Conservation (phyloP, 495 filamentous ascomycete species). For the Neurospora sp. region DNA sequence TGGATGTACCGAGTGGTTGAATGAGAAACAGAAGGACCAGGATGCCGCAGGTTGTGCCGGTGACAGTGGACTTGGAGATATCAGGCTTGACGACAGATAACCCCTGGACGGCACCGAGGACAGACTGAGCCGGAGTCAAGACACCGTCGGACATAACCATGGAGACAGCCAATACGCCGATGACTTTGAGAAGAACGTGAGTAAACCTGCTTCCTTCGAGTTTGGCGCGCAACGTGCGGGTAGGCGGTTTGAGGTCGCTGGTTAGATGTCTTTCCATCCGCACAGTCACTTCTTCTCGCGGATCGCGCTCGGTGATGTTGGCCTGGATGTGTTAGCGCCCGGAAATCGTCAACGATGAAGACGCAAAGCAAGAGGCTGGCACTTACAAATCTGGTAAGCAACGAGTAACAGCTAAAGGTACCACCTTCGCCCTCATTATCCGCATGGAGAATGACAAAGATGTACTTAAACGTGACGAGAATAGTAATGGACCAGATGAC, state of each 20-base stretch:
- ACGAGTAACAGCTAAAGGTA: slow-evolving; percentile 60
- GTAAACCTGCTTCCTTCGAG: slow-evolving; percentile 48
- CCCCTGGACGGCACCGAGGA: slow-evolving; percentile 62
- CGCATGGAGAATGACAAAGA: slow-evolving; percentile 55
- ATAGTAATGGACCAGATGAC: slow-evolving; percentile 65
- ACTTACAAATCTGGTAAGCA: slow-evolving; percentile 60
- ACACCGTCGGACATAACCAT: slow-evolving; percentile 61
- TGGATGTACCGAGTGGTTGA: slow-evolving; percentile 60
- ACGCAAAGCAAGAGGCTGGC: background rate
- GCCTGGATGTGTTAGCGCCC: slow-evolving; percentile 21
- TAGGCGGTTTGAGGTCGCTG: slow-evolving; percentile 40
- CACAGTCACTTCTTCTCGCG: slow-evolving; percentile 35
- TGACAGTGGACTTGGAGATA: slow-evolving; percentile 44
- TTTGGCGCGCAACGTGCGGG: slow-evolving; percentile 40
- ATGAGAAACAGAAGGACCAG: slow-evolving; percentile 56
- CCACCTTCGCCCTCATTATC: slow-evolving; percentile 74
- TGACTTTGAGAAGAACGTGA: slow-evolving; percentile 46
- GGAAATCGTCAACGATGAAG: background rate
- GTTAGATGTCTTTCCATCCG: slow-evolving; percentile 52
- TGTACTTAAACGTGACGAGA: slow-evolving; percentile 66
- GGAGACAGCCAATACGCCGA: slow-evolving; percentile 62
- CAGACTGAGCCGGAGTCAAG: slow-evolving; percentile 59
- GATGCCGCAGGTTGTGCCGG: slow-evolving; percentile 60
- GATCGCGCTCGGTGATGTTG: slow-evolving; percentile 47
- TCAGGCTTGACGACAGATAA: slow-evolving; percentile 37